Evolutionary conservation across 257 asterid genomes (phyloP), one percentile per base, ranked within the genome.

Genomic region (Lavandula angustifolia): DNA sequence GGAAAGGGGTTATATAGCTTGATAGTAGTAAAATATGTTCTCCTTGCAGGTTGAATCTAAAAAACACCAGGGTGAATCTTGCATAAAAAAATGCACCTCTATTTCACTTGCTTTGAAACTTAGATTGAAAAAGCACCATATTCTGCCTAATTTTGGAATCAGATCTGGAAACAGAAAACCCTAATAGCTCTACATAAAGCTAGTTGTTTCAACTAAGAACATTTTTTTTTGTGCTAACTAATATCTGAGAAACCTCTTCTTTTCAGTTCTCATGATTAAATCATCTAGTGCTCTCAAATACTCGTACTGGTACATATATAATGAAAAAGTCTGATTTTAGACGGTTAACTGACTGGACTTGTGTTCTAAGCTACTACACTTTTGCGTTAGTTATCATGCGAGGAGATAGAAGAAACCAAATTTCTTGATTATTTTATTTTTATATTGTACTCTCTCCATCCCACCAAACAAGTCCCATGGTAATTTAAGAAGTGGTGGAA

Each of bases 381-480:
- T 48, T 29, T 68, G 71, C n/a, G 27, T 17, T 54, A 55, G 60
- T 51, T 7, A 54, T 41, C 64, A 54, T 54, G 42, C 44, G 34
- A 65, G 67, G 65, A 38, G 50, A 46, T 41, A 43, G 18, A 53
- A 27, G 32, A 43, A 60, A 17, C 58, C n/a, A 18, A 46, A 46
- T 46, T 17, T 18, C n/a, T 68, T 44, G 7, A 1, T 18, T 5
- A 18, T 40, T 22, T 16, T 35, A 1, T 37, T 57, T 4, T 10
- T 54, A 5, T 12, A 10, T 31, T 29, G 9, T 53, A 33, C 18
- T 9, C n/a, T n/a, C n/a, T n/a, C n/a, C n/a, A n/a, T n/a, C n/a
- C n/a, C n/a, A n/a, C n/a, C n/a, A n/a, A n/a, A n/a, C n/a, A n/a
- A n/a, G n/a, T n/a, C n/a, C n/a, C n/a, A n/a, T n/a, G n/a, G n/a